These are phyloP conservation scores for Cladosporium austrohemisphaericum DNA, from an alignment of 2,329 filamentous ascomycete genomes.

Conservation along the genomic window DNA sequence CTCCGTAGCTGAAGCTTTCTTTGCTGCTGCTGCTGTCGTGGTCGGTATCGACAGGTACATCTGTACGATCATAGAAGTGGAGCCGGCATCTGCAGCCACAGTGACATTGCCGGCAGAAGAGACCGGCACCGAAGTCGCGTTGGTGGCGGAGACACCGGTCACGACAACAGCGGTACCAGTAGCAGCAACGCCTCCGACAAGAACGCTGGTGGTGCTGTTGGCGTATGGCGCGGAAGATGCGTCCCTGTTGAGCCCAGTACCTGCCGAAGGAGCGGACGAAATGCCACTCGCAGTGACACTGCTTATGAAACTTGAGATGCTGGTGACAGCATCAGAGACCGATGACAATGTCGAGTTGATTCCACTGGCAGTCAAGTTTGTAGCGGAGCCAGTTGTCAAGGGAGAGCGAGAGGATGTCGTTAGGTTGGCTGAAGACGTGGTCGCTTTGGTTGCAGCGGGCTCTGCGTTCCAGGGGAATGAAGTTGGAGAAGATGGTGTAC, in stretches of 20 bases:
- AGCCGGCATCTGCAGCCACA: conserved; percentile 40
- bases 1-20: neutral
- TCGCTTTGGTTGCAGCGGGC: neutral
- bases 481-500: neutral
- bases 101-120: conserved; percentile 92
- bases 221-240: conserved; percentile 1
- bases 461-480: neutral
- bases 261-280: too few species aligned
- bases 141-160: conserved; percentile 2
- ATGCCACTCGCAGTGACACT: too few species aligned
- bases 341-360: neutral
- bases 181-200: conserved; percentile 4
- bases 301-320: too few species aligned
- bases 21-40: neutral
- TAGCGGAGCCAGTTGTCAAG: conserved; percentile 6
- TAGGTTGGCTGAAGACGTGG: neutral
- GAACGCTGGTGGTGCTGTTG: conserved; percentile 1
- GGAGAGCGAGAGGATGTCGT: neutral
- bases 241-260: too few species aligned
- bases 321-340: too few species aligned
- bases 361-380: neutral
- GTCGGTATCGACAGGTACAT: neutral
- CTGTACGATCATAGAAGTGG: conserved; percentile 7
- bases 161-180: conserved; percentile 1
- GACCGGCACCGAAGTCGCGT: conserved; percentile 71